Percentiles rank a stretch among this genome's conserved stretches.
Conservation (phyloP, 176 grass and related monocot genomes). For the Canna indica region DNA sequence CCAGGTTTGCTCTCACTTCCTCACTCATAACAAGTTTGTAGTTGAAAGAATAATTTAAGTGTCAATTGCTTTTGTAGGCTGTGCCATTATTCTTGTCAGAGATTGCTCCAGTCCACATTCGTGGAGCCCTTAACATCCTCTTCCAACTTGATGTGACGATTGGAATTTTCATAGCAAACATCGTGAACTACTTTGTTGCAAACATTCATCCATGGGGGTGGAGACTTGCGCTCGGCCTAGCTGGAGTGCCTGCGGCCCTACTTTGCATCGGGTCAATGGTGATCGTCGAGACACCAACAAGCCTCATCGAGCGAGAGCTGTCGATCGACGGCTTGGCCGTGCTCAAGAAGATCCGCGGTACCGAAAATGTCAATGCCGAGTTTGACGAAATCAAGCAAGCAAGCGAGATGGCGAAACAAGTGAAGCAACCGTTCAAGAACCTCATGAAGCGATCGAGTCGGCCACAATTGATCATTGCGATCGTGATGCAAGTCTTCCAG, state of each 20-base stretch:
- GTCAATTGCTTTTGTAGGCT: too few relatives aligned
- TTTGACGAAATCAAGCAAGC: conserved; percentile 17
- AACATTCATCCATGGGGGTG: conserved; percentile 1
- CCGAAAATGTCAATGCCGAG: conserved; percentile 18
- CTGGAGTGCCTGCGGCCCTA: background rate
- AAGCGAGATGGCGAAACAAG: background rate
- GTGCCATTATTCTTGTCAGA: conserved; percentile 6
- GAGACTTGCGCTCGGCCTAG: conserved; percentile 10
- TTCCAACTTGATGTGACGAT: conserved; percentile 8
- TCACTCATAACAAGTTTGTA: too few relatives aligned
- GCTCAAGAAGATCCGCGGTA: conserved; percentile 25
- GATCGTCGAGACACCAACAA: conserved; percentile 28
- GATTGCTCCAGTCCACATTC: background rate
- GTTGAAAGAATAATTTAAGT: too few relatives aligned
- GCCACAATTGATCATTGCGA: conserved; percentile 23
- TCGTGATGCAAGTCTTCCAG: conserved; percentile 29
- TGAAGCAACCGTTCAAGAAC: conserved; percentile 10
- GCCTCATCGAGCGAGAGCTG: conserved; percentile 17
- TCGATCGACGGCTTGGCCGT: conserved; percentile 1
- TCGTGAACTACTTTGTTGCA: conserved; percentile 8
- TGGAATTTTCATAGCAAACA: conserved; percentile 5
- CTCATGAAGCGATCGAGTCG: conserved; percentile 13
- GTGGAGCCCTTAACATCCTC: conserved; percentile 12
- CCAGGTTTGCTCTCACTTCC: background rate
- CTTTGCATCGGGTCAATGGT: background rate